Percentiles rank a stretch among this genome's conserved stretches.
phyloP scores from a whole-genome alignment of 345 rosid genomes.

The Theobroma cacao region DNA sequence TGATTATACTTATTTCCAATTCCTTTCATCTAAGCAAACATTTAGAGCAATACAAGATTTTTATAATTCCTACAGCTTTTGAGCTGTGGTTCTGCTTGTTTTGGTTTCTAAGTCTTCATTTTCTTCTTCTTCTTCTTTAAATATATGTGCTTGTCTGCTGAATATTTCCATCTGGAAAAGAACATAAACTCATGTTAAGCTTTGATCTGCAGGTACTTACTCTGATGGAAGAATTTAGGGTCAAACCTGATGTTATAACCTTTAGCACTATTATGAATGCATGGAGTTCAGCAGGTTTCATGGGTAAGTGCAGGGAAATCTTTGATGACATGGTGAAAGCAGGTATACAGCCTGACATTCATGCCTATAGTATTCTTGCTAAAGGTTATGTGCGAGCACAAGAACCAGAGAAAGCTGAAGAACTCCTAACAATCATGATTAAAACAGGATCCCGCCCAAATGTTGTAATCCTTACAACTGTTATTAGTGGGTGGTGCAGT shows the following conservation, averaged over 20 bases:
- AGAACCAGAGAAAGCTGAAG: constrained; percentile 56
- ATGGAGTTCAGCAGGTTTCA: constrained; percentile 72
- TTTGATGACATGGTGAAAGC: constrained; percentile 60
- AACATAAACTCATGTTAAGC: not conserved
- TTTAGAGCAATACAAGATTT: not conserved
- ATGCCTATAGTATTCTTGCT: constrained; percentile 59
- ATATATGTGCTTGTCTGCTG: not conserved
- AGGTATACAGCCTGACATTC: constrained; percentile 54
- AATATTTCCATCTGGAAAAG: not conserved
- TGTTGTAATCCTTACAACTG: constrained; percentile 58
- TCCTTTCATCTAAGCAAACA: not conserved
- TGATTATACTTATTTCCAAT: not conserved
- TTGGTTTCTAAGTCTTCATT: not conserved
- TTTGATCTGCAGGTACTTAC: constrained; percentile 46
- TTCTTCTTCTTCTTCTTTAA: no score
- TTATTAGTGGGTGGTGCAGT: constrained; percentile 66
- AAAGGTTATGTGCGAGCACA: constrained; percentile 61
- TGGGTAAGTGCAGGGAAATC: constrained; percentile 56
- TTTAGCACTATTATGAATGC: constrained; percentile 69
- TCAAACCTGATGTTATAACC: constrained; percentile 63
- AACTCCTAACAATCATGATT: constrained; percentile 42
- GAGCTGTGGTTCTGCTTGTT: not conserved
- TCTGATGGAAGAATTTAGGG: constrained; percentile 51
- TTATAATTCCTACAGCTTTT: not conserved
- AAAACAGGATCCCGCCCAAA: constrained; percentile 36